Percentiles rank a stretch among this genome's conserved stretches.
phyloP scores from a whole-genome alignment of 495 filamentous ascomycete genomes.

The Xylaria castorea region DNA sequence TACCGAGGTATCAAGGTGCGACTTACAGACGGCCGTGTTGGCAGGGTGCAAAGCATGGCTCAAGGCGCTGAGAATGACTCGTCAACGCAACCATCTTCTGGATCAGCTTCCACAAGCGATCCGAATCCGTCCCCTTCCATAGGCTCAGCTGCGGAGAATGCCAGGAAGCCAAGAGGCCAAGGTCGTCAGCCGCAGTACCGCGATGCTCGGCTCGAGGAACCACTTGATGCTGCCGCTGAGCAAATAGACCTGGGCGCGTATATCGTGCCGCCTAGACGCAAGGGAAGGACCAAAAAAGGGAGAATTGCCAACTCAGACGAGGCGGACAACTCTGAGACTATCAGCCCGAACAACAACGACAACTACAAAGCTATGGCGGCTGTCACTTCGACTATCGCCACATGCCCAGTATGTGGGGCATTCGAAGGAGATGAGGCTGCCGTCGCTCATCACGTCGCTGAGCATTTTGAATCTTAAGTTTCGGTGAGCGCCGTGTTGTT shows the following conservation, averaged over 20 bases:
- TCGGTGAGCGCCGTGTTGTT: background rate
- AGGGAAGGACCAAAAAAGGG: slow-evolving; percentile 36
- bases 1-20: slow-evolving; percentile 80
- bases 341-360: slow-evolving; percentile 17
- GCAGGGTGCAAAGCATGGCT: slow-evolving; percentile 44
- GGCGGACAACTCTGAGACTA: slow-evolving; percentile 16
- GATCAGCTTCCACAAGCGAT: slow-evolving; percentile 21
- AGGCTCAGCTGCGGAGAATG: slow-evolving; percentile 17
- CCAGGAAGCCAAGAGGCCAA: slow-evolving; percentile 22
- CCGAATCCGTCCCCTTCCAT: slow-evolving; percentile 14
- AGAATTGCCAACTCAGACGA: slow-evolving; percentile 31
- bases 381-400: slow-evolving; percentile 37
- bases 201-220: slow-evolving; percentile 34
- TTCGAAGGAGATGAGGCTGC: slow-evolving; percentile 67
- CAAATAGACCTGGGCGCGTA: slow-evolving; percentile 51
- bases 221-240: slow-evolving; percentile 32
- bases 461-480: slow-evolving; percentile 53
- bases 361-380: slow-evolving; percentile 16
- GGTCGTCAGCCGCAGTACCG: slow-evolving; percentile 32
- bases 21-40: slow-evolving; percentile 66
- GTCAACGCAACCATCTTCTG: slow-evolving; percentile 31
- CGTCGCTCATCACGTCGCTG: slow-evolving; percentile 64
- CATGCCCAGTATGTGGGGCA: slow-evolving; percentile 64
- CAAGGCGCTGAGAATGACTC: slow-evolving; percentile 31
- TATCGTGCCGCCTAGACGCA: slow-evolving; percentile 51